phyloP scores from a whole-genome alignment of 1,284 basidiomycete genomes.

The Coniophora puteana region DNA sequence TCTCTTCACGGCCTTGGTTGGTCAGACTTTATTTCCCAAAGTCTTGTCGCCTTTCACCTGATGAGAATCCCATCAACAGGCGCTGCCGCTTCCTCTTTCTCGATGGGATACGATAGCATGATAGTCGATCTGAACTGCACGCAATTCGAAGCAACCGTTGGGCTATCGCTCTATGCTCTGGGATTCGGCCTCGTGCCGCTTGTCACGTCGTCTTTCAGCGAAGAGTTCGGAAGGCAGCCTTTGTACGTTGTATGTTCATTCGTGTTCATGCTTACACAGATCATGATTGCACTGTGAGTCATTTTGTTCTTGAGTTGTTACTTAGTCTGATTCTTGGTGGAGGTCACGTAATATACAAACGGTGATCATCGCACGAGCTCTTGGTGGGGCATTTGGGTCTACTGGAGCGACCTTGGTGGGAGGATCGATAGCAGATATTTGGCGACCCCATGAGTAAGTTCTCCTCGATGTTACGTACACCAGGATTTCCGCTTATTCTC shows the following conservation, averaged over 20 bases:
- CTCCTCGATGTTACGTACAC: conserved; percentile 2
- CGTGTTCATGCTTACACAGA: conserved; percentile 55
- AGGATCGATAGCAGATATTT: conserved; percentile 74
- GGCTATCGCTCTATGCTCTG: conserved; percentile 57
- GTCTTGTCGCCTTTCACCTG: neutral
- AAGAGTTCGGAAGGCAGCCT: conserved; percentile 73
- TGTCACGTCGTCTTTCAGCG: conserved; percentile 69
- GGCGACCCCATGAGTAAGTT: conserved; percentile 51
- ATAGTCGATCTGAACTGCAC: conserved; percentile 59
- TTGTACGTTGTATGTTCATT: conserved; percentile 59
- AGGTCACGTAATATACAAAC: conserved; percentile 69
- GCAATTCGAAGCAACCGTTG: conserved; percentile 55
- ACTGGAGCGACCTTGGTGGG: conserved; percentile 74
- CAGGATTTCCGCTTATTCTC: conserved; percentile 5
- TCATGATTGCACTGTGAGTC: conserved; percentile 58
- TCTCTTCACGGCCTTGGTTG: conserved; percentile 10
- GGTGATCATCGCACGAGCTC: conserved; percentile 62
- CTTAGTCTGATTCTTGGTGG: neutral
- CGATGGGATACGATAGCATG: conserved; percentile 60
- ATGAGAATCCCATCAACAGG: conserved; percentile 32
- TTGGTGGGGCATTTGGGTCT: conserved; percentile 60
- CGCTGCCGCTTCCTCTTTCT: conserved; percentile 52
- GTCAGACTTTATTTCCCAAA: conserved; percentile 1
- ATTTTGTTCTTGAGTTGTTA: neutral
- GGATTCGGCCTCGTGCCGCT: conserved; percentile 73